Evolutionary conservation across 106 monocot genomes (phyloP).

Genomic region (Amphibolis antarctica): DNA sequence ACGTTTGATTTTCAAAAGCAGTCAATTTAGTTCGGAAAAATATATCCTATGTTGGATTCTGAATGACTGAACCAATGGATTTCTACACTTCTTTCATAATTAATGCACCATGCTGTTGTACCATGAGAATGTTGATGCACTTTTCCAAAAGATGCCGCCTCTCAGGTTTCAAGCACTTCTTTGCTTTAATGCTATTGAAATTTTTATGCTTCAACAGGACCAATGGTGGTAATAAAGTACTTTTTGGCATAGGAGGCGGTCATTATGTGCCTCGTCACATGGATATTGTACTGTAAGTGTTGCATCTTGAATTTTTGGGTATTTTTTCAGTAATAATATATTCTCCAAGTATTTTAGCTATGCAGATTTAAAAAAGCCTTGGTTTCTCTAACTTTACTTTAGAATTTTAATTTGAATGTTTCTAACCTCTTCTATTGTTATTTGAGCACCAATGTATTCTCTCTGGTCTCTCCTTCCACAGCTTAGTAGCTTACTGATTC

Average conservation of each 20-base stretch:
- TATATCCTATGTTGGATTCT: background rate
- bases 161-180: background rate
- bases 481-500: no score
- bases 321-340: background rate
- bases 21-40: background rate
- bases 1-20: background rate
- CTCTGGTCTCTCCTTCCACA: no score
- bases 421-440: no score
- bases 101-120: background rate
- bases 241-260: constrained; percentile 89
- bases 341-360: no score
- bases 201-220: constrained; percentile 22
- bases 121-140: background rate
- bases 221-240: constrained; percentile 47
- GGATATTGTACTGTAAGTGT: constrained; percentile 70
- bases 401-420: background rate
- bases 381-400: no score
- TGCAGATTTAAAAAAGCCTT: no score
- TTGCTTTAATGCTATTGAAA: background rate
- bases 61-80: background rate
- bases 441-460: no score
- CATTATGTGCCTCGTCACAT: constrained; percentile 93
- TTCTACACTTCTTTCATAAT: background rate
- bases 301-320: background rate
- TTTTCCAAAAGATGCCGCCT: background rate